Conservation (phyloP, 176 grass and related monocot genomes). For the Thalia dealbata region DNA sequence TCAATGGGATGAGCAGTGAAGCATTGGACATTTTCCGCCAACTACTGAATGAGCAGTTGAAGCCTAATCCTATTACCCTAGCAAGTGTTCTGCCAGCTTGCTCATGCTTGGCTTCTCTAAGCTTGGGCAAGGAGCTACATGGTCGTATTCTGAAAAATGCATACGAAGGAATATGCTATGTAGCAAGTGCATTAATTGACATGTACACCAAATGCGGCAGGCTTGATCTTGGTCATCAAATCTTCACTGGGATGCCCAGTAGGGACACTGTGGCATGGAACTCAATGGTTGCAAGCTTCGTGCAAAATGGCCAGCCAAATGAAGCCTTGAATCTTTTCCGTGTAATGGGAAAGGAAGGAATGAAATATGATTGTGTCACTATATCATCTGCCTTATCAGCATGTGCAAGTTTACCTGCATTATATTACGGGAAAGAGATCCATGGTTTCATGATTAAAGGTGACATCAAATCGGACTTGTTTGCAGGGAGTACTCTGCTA, state of each 20-base stretch:
- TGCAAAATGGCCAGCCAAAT: conserved; percentile 69
- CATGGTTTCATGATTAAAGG: conserved; percentile 64
- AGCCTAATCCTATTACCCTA: conserved; percentile 61
- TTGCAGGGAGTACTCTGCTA: conserved; percentile 63
- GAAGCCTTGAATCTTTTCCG: conserved; percentile 56
- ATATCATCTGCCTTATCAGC: conserved; percentile 69
- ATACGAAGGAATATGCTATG: conserved; percentile 55
- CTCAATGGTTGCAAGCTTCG: conserved; percentile 79
- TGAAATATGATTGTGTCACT: conserved; percentile 51
- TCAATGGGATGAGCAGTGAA: conserved; percentile 52
- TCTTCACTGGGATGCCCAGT: conserved; percentile 42
- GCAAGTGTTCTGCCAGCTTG: conserved; percentile 60
- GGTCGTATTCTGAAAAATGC: conserved; percentile 60
- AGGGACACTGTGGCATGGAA: conserved; percentile 78
- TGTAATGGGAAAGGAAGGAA: conserved; percentile 53
- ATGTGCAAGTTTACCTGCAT: conserved; percentile 56
- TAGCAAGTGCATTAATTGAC: conserved; percentile 65
- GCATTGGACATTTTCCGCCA: conserved; percentile 50
- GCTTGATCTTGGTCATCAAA: conserved; percentile 55
- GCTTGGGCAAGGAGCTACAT: conserved; percentile 64
- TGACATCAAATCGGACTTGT: conserved; percentile 45
- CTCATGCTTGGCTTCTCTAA: conserved; percentile 43
- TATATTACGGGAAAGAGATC: conserved; percentile 75
- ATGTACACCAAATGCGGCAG: conserved; percentile 86
- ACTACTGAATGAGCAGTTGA: conserved; percentile 38